phyloP scores from a whole-genome alignment of 371 early-diverging fungal genomes.

The Mortierella sp. region DNA sequence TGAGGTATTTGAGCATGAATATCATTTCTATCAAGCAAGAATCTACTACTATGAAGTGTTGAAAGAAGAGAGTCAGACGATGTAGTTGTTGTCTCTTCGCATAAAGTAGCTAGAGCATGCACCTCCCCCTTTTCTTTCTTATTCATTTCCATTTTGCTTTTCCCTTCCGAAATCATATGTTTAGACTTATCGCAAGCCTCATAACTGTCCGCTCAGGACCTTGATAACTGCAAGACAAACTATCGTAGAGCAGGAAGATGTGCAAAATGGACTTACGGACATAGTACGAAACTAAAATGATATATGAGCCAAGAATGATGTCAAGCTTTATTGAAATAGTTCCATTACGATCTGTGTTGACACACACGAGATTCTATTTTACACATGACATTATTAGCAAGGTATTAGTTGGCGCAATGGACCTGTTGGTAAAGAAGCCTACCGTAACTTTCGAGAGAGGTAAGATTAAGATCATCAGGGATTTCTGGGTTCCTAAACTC shows the following conservation, averaged over 20 bases:
- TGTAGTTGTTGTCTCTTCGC: too few relatives aligned
- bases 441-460: conserved; percentile 25
- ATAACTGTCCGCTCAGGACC: conserved; percentile 12
- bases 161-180: background rate
- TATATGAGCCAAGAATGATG: background rate
- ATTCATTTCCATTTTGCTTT: background rate
- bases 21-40: too few relatives aligned
- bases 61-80: too few relatives aligned
- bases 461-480: too few relatives aligned
- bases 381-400: conserved; percentile 22
- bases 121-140: background rate
- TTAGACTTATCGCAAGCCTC: conserved; percentile 8
- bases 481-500: background rate
- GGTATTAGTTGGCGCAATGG: conserved; percentile 43
- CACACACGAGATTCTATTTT: background rate
- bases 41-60: too few relatives aligned
- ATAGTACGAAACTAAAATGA: conserved; percentile 11
- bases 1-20: too few relatives aligned
- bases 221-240: conserved; percentile 25
- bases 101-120: too few relatives aligned
- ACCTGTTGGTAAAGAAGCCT: conserved; percentile 12
- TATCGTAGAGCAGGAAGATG: conserved; percentile 44
- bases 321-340: background rate
- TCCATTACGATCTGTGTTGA: background rate
- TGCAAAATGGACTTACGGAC: conserved; percentile 22